Conservation (phyloP, 73 alveolate genomes). For the Paramecium primaurelia region DNA sequence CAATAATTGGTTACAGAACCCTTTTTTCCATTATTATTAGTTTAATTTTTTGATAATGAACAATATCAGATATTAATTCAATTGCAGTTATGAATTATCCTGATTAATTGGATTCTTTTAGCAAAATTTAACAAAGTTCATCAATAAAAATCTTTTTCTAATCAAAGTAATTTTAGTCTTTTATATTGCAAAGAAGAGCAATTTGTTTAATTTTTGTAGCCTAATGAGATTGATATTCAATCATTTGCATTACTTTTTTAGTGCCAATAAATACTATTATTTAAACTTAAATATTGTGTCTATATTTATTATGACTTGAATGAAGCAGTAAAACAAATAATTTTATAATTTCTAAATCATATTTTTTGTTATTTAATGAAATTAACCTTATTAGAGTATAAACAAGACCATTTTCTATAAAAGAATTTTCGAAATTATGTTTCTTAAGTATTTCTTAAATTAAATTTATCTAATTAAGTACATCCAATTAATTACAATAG, state of each 20-base stretch:
- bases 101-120: background rate
- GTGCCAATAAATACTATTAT: background rate
- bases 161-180: background rate
- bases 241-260: background rate
- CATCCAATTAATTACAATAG: background rate
- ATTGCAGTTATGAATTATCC: background rate
- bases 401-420: background rate
- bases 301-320: background rate
- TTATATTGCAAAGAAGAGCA: background rate
- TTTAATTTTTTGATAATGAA: background rate
- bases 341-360: background rate
- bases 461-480: background rate
- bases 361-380: background rate
- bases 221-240: background rate
- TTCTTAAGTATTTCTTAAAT: background rate
- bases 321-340: background rate
- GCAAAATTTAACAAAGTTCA: background rate
- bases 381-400: background rate
- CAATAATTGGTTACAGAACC: background rate
- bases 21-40: background rate
- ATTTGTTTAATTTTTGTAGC: background rate
- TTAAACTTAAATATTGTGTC: background rate
- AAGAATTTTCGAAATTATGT: background rate
- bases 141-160: background rate
- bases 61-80: background rate